phyloP scores from a whole-genome alignment of 139 green algal species.

The Chlorella vulgaris region DNA sequence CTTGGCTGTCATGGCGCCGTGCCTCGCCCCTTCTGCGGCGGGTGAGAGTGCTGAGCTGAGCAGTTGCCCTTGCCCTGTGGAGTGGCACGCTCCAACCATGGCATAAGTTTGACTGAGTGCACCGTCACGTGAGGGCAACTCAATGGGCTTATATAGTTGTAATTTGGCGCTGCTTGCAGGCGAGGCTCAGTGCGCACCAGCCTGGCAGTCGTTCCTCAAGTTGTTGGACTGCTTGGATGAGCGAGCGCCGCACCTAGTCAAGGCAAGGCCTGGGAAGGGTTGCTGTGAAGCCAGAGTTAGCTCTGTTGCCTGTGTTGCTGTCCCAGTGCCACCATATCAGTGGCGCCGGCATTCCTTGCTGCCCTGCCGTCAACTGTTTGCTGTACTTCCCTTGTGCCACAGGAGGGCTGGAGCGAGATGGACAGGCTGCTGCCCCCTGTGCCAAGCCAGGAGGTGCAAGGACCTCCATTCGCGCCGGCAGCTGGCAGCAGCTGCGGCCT shows the following conservation, averaged over 20 bases:
- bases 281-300: neutral
- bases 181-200: too few relatives aligned
- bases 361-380: too few relatives aligned
- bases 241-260: conserved; percentile 33
- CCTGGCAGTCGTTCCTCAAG: conserved; percentile 32
- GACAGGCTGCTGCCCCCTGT: conserved; percentile 29
- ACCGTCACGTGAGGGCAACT: too few relatives aligned
- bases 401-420: conserved; percentile 29
- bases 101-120: too few relatives aligned
- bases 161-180: too few relatives aligned
- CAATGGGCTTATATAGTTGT: too few relatives aligned
- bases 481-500: neutral
- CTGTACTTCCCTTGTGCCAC: neutral
- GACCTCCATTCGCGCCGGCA: neutral
- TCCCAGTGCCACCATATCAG: too few relatives aligned
- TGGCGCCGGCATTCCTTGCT: neutral
- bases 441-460: too few relatives aligned
- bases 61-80: too few relatives aligned
- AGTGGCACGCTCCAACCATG: too few relatives aligned
- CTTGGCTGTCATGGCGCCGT: neutral
- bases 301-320: too few relatives aligned
- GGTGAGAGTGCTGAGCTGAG: too few relatives aligned
- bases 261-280: neutral
- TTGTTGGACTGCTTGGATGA: conserved; percentile 36
- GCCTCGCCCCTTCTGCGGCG: neutral